A percentile compares a stretch with the other conserved stretches of the same genome.
These are phyloP conservation scores for Cystoisospora suis DNA, from an alignment of 169 alveolate genomes.

Conservation along the genomic window DNA sequence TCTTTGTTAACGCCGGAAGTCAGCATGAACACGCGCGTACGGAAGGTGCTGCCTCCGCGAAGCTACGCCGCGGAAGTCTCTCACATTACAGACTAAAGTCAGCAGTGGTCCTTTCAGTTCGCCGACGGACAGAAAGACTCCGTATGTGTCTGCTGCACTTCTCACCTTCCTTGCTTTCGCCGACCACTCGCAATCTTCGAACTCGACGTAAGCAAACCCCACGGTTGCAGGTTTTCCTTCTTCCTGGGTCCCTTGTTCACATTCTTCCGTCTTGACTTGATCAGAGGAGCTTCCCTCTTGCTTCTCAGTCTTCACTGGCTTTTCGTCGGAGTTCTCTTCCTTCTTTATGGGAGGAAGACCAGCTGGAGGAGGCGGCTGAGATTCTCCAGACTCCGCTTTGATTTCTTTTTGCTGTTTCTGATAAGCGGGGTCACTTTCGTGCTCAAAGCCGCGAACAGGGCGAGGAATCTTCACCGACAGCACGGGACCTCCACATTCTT, in stretches of 20 bases:
- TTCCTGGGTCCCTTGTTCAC: neutral
- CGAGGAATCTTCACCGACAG: conserved; percentile 85
- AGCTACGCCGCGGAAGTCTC: too few species aligned
- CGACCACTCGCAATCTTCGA: conserved; percentile 74
- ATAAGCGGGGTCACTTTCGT: conserved; percentile 30
- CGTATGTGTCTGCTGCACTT: neutral
- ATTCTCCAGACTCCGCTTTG: neutral
- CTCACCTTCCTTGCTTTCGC: conserved; percentile 78
- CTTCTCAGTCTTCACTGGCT: neutral
- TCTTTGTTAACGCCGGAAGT: too few species aligned
- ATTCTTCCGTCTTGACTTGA: neutral
- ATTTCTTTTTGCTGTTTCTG: neutral
- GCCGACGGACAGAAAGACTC: too few species aligned
- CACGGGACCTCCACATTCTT: conserved; percentile 79
- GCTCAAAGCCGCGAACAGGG: conserved; percentile 72
- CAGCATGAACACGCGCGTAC: too few species aligned
- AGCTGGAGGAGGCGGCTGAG: neutral
- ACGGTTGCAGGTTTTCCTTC: conserved; percentile 62
- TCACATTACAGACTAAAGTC: too few species aligned
- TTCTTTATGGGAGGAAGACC: neutral
- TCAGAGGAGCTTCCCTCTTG: neutral
- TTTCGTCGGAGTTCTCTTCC: neutral
- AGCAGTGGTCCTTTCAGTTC: too few species aligned
- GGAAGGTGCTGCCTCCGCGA: too few species aligned
- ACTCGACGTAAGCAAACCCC: conserved; percentile 80